A percentile compares a stretch with the other conserved stretches of the same genome.
Evolutionary conservation across 179 eudicot species (phyloP).

Genomic region (Actinidia arguta): DNA sequence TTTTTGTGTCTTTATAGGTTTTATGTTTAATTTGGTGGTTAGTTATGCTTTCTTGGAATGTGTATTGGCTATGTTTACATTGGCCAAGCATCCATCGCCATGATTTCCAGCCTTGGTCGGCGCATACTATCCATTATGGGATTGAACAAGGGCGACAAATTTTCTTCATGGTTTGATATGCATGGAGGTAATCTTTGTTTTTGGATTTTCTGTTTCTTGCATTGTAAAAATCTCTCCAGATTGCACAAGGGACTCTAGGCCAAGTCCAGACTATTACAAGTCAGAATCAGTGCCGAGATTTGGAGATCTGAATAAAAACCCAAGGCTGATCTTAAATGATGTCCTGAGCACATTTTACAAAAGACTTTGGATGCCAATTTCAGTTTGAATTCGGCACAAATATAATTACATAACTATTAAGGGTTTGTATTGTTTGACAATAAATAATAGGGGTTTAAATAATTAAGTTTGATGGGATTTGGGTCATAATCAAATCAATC

Average conservation of each 20-base stretch:
- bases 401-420: background rate
- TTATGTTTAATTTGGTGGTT: too few relatives aligned
- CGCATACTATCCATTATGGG: constrained; percentile 84
- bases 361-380: constrained; percentile 1
- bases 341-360: background rate
- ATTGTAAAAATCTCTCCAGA: background rate
- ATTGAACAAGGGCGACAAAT: constrained; percentile 93
- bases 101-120: constrained; percentile 84
- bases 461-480: too few relatives aligned
- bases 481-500: too few relatives aligned
- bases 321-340: background rate
- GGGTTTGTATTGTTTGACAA: background rate
- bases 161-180: constrained; percentile 97
- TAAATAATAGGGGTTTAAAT: too few relatives aligned
- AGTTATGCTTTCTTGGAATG: constrained; percentile 28
- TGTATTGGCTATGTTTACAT: constrained; percentile 75
- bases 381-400: background rate
- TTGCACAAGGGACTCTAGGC: background rate
- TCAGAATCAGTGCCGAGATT: background rate
- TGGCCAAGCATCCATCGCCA: constrained; percentile 97
- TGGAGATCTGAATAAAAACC: background rate
- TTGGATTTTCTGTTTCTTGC: background rate
- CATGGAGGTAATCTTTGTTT: constrained; percentile 63
- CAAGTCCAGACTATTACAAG: background rate
- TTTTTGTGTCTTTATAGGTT: too few relatives aligned